A percentile compares a stretch with the other conserved stretches of the same genome.
Conservation (phyloP, 2,329 filamentous ascomycete species). For the Trichoderma pleuroti region DNA sequence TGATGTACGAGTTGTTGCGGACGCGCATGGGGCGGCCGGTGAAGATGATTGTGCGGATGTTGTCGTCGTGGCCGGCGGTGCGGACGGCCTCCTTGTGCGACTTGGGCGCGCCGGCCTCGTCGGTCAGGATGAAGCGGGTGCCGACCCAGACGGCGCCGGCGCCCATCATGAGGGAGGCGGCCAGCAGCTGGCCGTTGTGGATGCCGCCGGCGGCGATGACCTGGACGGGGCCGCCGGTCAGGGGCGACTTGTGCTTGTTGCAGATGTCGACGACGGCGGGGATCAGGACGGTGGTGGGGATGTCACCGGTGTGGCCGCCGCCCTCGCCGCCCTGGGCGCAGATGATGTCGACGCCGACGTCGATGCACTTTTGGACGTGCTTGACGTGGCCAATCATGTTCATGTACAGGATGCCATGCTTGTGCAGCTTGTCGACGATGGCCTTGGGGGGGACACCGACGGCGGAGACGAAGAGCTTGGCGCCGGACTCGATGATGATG, state of each 20-base stretch:
- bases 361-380: constrained; percentile 95
- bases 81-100: constrained; percentile 93
- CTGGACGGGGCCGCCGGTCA: constrained; percentile 84
- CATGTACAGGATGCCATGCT: constrained; percentile 89
- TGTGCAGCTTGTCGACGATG: constrained; percentile 88
- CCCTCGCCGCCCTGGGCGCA: constrained; percentile 98
- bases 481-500: constrained; percentile 88
- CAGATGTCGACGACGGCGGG: constrained; percentile 82
- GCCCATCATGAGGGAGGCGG: constrained; percentile 87
- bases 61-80: constrained; percentile 91
- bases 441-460: constrained; percentile 88
- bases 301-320: constrained; percentile 92
- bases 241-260: constrained; percentile 76
- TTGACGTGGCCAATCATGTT: constrained; percentile 99
- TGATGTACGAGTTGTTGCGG: constrained; percentile 87
- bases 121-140: constrained; percentile 88
- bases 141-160: constrained; percentile 94
- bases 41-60: constrained; percentile 96
- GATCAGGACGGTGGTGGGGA: constrained; percentile 88
- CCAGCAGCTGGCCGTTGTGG: constrained; percentile 86
- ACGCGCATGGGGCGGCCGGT: constrained; percentile 93
- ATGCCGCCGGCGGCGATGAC: constrained; percentile 93
- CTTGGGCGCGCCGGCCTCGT: constrained; percentile 91
- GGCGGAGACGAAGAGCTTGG: constrained; percentile 92
- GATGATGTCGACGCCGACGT: constrained; percentile 90